phyloP scores from a whole-genome alignment of 2,329 filamentous ascomycete genomes.

The Aspergillus sp. region DNA sequence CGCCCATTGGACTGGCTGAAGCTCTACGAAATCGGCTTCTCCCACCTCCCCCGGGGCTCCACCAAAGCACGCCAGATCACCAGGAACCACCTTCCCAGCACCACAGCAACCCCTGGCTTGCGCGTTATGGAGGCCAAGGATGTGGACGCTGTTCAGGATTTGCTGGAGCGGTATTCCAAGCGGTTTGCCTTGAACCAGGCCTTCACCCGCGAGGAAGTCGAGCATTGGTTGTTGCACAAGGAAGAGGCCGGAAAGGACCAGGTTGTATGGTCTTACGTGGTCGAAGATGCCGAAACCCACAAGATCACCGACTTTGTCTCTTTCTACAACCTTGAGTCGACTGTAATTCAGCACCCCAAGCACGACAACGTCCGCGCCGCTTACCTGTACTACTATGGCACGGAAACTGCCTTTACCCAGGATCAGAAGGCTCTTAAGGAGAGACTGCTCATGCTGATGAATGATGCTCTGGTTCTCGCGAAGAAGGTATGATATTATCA shows the following conservation, averaged over 20 bases:
- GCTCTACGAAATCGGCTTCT: constrained; percentile 92
- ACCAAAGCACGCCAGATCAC: constrained; percentile 83
- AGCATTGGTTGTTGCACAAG: constrained; percentile 83
- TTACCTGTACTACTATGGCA: constrained; percentile 96
- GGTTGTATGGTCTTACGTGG: constrained; percentile 91
- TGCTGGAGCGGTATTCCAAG: constrained; percentile 75
- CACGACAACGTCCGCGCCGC: constrained; percentile 82
- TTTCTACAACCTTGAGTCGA: constrained; percentile 93
- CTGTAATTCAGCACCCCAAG: constrained; percentile 78
- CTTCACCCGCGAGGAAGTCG: constrained; percentile 76
- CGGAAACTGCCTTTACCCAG: constrained; percentile 68
- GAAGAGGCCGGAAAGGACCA: constrained; percentile 67
- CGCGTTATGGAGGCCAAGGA: constrained; percentile 80
- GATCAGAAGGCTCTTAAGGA: constrained; percentile 65
- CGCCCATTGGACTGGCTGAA: constrained; percentile 94
- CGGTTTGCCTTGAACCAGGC: constrained; percentile 83
- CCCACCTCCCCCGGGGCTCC: constrained; percentile 77
- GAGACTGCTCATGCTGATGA: constrained; percentile 77
- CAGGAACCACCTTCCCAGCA: constrained; percentile 79
- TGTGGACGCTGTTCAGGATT: constrained; percentile 69
- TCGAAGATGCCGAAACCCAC: constrained; percentile 69
- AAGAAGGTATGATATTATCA: constrained; percentile 61
- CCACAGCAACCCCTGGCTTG: constrained; percentile 71
- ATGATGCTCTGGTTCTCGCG: constrained; percentile 83
- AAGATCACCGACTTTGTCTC: constrained; percentile 96